Base-by-base conservation (phyloP, 805 yeast species). In the Sugiyamaella boreocaroliniensis region DNA sequence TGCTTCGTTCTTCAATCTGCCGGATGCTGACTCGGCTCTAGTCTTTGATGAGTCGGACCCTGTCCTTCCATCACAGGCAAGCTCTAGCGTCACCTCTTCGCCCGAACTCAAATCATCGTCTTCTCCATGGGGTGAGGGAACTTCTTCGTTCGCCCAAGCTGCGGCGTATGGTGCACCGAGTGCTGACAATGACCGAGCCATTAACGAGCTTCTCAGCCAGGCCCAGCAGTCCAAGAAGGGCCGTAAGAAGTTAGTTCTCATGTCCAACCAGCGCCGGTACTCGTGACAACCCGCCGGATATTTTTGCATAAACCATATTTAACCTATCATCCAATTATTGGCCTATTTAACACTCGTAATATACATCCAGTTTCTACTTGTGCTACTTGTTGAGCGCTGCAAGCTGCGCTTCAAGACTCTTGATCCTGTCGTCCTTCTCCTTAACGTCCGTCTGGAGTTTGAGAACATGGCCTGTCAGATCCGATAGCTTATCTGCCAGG, bases 191-290 rank as follows among this genome's bases (percentile, higher is more conserved):
- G 56, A 53, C 26, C 50, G 50, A 14, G 57, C 54, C n/a, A 50
- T 58, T 20, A 50, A 59, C 29, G 49, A 49, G 43, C 34, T 58
- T 18, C 53, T 58, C 20, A 50, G 49, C 4, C 48, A 57, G 11
- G 54, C 61, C 26, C 47, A 56, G 46, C 42, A 54, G 41, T 40
- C 57, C 45, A 43, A 51, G 29, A 52, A 51, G 54, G 63, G 63
- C 20, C 57, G 61, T 54, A 64, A 61, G 63, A 65, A 58, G 58
- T 57, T 62, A 52, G 67, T 64, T 41, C 58, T 55, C 18, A 49
- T 63, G 53, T 59, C 63, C 19, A 57, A 44, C 32, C 40, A 51
- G 11, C 48, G 54, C n/a, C 40, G 40, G 40, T 40, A 32, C 18
- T 49, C 20, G 26, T 43, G 29, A 44, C 43, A 22, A 22, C 26